Evolutionary conservation across 2,329 filamentous ascomycete species (phyloP), one percentile per base, ranked within the genome.

Genomic region (Talaromyces sp.): DNA sequence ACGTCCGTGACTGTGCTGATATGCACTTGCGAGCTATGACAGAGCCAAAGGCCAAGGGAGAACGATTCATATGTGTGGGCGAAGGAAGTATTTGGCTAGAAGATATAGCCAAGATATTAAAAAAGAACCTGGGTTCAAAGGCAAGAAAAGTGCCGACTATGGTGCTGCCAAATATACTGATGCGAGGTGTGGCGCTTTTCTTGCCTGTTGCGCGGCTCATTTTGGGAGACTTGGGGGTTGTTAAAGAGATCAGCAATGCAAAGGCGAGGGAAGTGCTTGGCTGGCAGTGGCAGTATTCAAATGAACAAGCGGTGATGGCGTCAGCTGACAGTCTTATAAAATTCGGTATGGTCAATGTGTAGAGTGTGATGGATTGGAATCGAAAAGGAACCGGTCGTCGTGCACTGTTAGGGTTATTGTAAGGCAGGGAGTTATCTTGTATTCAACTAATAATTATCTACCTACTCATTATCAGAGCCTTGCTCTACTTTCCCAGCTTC

Each of bases 241-340:
- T 24, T 1, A 52, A 47, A 11, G 50, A 8, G 13, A 8, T 56
- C 3, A 65, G 57, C 37, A 65, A 65, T 11, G 47, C 27, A 5
- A 65, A 65, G 14, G 63, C 63, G n/a, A 65, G 43, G 49, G 63
- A 61, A 16, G n/a, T 61, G 45, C 52, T 65, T 19, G 63, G 58
- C 33, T 65, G 63, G 63, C 27, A 61, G n/a, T 61, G 63, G 57
- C 49, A 39, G 16, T 61, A 65, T 50, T 61, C 19, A 27, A 65
- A n/a, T 37, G 58, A 65, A 24, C 57, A 65, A 33, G 49, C 63
- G 27, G 22, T 65, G 14, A n/a, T 61, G 58, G 63, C 58, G 10
- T 61, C 58, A 3, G 63, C 63, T 31, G 52, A 45, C 0, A 65
- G 63, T 57, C 49, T 65, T 22, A 49, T 61, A 1, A 47, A 52